Evolutionary conservation across 2,329 filamentous ascomycete species (phyloP), one percentile per base, ranked within the genome.

Genomic region (Aspergillus sp.): DNA sequence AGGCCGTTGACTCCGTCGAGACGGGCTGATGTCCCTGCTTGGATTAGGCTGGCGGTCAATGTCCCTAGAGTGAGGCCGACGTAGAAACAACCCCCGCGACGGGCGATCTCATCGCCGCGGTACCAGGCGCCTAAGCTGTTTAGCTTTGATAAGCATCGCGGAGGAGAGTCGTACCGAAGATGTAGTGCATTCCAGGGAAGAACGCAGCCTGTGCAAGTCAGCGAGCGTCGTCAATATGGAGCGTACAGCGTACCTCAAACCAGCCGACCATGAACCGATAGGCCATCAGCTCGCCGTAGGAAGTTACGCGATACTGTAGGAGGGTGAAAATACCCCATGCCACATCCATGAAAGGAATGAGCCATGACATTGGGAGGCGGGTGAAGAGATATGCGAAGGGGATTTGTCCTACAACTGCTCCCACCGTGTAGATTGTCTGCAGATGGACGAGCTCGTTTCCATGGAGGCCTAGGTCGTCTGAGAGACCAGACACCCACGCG

Each of bases 301-400:
- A 69, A 2, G 72, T 67, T 1, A 75, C 76, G 4, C 80, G 76
- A 49, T 77, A 82, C 52, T 83, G 80, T 3, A 83, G 66, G 8
- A 85, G 70, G 0, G 81, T 84, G 53, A 84, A 80, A 14, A 83
- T 64, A 0, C 80, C 80, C 82, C 82, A 84, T 2, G 70, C 63
- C 1, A 83, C 56, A 52, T 83, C 79, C 54, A 82, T 69, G 8
- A 73, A 69, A 0, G 81, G 81, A 5, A 82, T 73, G 0, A 80
- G 58, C 65, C 74, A 82, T 50, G 76, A 73, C 65, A 83, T 78
- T 0, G 78, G 68, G 9, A 69, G 49, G 36, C 53, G 62, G 14
- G 73, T 77, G 53, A 82, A 78, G 1, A 82, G 64, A 53, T 79
- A 80, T 55, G 77, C 71, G 58, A 81, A 81, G 0, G 79, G 79